A percentile compares a stretch with the other conserved stretches of the same genome.
Evolutionary conservation across 352 stramenopile species (phyloP).

Genomic region (Phytophthora niederhauseri): DNA sequence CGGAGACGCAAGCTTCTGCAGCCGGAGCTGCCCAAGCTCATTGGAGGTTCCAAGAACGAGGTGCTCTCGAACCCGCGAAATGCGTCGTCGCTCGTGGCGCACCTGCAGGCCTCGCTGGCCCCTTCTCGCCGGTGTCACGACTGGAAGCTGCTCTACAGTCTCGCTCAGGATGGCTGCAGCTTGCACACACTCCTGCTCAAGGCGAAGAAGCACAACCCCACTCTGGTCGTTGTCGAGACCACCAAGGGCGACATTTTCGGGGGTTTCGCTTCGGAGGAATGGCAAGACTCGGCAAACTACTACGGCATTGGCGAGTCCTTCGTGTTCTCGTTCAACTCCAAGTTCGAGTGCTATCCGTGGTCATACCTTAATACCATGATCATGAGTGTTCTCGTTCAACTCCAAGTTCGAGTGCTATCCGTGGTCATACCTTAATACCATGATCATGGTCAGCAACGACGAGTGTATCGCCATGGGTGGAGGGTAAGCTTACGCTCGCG

Average conservation of each 20-base stretch:
- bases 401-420: slow-evolving; percentile 63
- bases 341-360: slow-evolving; percentile 70
- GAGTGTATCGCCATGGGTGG: slow-evolving; percentile 77
- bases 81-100: slow-evolving; percentile 51
- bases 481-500: slow-evolving; percentile 45
- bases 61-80: slow-evolving; percentile 52
- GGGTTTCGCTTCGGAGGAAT: slow-evolving; percentile 55
- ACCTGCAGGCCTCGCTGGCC: slow-evolving; percentile 65
- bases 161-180: slow-evolving; percentile 70
- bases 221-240: slow-evolving; percentile 70
- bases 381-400: slow-evolving; percentile 78
- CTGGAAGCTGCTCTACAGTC: slow-evolving; percentile 70
- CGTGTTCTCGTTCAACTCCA: slow-evolving; percentile 67
- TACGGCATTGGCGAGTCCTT: slow-evolving; percentile 78
- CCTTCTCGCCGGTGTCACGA: slow-evolving; percentile 59
- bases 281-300: slow-evolving; percentile 59
- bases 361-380: slow-evolving; percentile 67
- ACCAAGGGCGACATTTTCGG: slow-evolving; percentile 68
- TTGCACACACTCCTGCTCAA: slow-evolving; percentile 65
- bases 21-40: slow-evolving; percentile 48
- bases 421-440: slow-evolving; percentile 66
- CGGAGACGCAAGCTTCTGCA: slow-evolving; percentile 13
- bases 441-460: slow-evolving; percentile 80
- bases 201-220: slow-evolving; percentile 41
- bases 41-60: slow-evolving; percentile 51